Conservation (phyloP, 345 rosid species). For the Eucalyptus marginata region DNA sequence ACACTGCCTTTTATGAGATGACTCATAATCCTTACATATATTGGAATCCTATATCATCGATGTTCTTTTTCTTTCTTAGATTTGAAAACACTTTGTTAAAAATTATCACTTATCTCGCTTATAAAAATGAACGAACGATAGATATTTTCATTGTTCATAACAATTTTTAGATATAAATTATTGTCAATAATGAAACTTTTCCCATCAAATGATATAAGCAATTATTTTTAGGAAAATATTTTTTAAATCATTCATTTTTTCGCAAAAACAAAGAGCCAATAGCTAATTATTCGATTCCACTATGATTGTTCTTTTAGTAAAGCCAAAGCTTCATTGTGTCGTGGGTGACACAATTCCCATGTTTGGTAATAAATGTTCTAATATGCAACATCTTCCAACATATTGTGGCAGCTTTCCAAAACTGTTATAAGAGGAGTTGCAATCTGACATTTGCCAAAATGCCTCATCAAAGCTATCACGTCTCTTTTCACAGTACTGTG, state of each 20-base stretch:
- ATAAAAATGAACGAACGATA: accelerated
- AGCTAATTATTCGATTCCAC: not conserved
- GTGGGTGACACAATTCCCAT: not conserved
- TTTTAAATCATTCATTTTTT: too few species aligned
- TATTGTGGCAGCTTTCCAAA: not conserved
- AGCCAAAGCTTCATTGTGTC: not conserved
- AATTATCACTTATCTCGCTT: accelerated
- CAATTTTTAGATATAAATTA: too few species aligned
- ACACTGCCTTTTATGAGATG: too few species aligned
- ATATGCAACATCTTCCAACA: not conserved
- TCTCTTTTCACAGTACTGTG: not conserved
- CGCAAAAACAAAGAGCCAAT: not conserved
- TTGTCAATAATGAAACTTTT: too few species aligned
- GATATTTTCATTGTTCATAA: accelerated
- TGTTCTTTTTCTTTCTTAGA: too few species aligned
- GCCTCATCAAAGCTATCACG: not conserved
- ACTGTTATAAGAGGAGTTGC: not conserved
- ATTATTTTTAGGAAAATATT: too few species aligned
- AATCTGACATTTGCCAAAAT: not conserved
- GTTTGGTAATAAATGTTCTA: not conserved
- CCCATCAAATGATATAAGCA: too few species aligned
- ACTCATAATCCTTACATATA: too few species aligned
- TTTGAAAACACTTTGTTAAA: too few species aligned
- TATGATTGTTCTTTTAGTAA: not conserved
- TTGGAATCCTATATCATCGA: too few species aligned